Evolutionary conservation across 257 asterid genomes (phyloP), one percentile per base, ranked within the genome.

Genomic region (Capsicum baccatum): DNA sequence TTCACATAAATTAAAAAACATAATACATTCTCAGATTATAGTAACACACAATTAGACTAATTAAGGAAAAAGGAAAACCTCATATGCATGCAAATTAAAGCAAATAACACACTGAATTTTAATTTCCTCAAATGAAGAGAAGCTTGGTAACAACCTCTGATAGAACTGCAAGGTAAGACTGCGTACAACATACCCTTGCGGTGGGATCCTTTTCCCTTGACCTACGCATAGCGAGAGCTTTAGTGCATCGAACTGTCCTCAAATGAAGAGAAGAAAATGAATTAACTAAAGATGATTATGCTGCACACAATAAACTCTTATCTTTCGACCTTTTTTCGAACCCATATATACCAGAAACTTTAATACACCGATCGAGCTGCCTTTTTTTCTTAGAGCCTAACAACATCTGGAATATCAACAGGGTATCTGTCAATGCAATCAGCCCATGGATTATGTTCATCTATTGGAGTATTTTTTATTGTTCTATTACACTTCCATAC

Each of bases 361-460:
- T 39, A 39, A 4, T 39, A 39, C 44, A 39, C 44, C 44, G 44
- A 39, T 3, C 44, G 44, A 39, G 44, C 44, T 39, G 3, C 3
- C 5, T 39, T 39, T 39, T 39, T 39, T 39, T 39, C 2, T 39
- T 76, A 87, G 71, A 83, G 88, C 83, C 83, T 87, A 54, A 85
- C 82, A 55, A 87, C 71, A 21, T 87, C 85, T 16, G 90, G 88
- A 58, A 87, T 80, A 55, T 83, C 56, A 80, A 80, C 85, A 58
- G 90, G 90, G 44, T 83, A 87, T 26, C 69, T 79, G 4, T 87
- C 83, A 57, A 87, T 85, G 42, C 90, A 87, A 37, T 87, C 87
- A 44, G 73, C 79, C 90, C 87, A 87, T 12, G 90, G 88, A 39
- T 83, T 85, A 35, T 79, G 83, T 19, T 84, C 80, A 19, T 84